phyloP scores from a whole-genome alignment of 169 alveolate species.

The Neospora caninum region DNA sequence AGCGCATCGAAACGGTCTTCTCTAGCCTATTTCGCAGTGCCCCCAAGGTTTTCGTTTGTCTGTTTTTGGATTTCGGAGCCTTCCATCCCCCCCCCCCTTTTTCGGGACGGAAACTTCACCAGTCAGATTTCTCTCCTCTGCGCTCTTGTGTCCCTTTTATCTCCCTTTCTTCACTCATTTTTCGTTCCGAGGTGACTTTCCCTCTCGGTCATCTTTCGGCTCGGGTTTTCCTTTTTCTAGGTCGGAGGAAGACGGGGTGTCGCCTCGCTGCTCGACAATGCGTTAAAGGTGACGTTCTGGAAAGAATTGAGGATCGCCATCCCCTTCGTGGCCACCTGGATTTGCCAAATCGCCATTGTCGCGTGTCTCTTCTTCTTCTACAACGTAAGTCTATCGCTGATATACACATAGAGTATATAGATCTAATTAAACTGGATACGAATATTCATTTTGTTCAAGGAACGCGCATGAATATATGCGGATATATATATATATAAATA shows the following conservation, averaged over 20 bases:
- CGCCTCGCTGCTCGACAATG: conserved; percentile 31
- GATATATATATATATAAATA: background rate
- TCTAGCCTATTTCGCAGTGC: too few species aligned
- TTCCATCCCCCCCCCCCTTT: too few species aligned
- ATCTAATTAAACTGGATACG: background rate
- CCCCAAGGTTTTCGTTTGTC: too few species aligned
- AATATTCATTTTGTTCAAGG: background rate
- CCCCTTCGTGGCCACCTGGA: conserved; percentile 41
- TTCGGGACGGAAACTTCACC: too few species aligned
- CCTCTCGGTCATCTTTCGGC: too few species aligned
- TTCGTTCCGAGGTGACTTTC: too few species aligned
- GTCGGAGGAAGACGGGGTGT: conserved; percentile 26
- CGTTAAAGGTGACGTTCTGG: background rate
- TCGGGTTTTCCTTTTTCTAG: background rate
- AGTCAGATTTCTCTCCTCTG: too few species aligned
- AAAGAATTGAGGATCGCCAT: background rate
- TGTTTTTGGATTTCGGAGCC: too few species aligned
- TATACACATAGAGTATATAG: background rate
- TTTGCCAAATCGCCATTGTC: conserved; percentile 38
- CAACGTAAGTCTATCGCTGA: background rate
- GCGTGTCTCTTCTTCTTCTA: conserved; percentile 35
- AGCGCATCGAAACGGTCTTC: too few species aligned
- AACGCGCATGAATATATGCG: too few species aligned
- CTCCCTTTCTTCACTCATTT: too few species aligned
- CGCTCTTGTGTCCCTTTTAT: too few species aligned